Conservation (phyloP, 2,329 filamentous ascomycete genomes). For the Fusarium sp. region DNA sequence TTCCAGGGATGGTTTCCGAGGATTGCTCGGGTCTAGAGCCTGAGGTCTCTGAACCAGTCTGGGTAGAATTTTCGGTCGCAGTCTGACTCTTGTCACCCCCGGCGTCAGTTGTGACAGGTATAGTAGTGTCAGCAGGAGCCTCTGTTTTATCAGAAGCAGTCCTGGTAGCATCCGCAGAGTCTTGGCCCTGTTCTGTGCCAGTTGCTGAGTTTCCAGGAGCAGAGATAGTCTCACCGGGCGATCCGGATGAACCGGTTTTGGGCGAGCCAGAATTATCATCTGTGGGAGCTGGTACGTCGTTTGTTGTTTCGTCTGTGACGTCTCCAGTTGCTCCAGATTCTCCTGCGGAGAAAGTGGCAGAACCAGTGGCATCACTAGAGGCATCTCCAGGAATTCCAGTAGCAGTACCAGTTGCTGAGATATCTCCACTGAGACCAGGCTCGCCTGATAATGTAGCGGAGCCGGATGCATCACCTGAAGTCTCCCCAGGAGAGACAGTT, state of each 20-base stretch:
- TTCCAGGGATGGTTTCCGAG: neutral
- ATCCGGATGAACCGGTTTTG: neutral
- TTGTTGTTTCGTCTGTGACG: neutral
- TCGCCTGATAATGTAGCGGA: too few relatives aligned
- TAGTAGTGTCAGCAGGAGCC: too few relatives aligned
- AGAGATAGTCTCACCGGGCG: neutral
- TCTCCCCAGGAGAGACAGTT: too few relatives aligned
- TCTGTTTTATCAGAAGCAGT: neutral
- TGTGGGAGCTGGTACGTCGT: neutral
- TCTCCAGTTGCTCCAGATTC: neutral
- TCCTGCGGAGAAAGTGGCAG: neutral
- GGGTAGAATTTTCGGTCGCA: neutral
- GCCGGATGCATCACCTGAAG: too few relatives aligned
- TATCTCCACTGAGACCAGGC: too few relatives aligned
- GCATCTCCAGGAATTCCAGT: neutral
- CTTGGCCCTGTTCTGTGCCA: neutral
- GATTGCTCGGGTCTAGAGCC: neutral
- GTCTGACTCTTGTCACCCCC: too few relatives aligned
- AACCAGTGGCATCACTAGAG: neutral
- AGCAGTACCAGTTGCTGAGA: neutral
- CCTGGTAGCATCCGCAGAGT: neutral
- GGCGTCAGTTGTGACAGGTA: too few relatives aligned
- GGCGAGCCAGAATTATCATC: neutral
- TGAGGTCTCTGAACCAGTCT: neutral
- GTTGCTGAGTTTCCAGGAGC: neutral